These are phyloP conservation scores for Cocos nucifera DNA, from an alignment of 176 grass and related monocot genomes.

Conservation along the genomic window DNA sequence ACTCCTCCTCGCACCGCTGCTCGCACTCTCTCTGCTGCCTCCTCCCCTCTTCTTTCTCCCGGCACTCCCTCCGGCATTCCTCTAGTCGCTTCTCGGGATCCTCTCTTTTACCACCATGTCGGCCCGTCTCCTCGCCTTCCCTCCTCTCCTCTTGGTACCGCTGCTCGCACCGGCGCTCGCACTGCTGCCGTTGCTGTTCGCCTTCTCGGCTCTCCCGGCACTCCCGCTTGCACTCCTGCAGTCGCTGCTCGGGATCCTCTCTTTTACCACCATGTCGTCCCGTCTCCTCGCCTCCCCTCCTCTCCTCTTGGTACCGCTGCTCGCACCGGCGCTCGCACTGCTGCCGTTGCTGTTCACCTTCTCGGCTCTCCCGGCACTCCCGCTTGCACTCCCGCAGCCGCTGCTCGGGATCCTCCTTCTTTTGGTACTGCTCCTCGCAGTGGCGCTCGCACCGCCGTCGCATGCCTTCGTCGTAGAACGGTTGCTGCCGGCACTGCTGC, in stretches of 20 bases:
- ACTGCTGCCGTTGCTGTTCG: constrained; percentile 9
- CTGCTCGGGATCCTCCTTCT: neutral
- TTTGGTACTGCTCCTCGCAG: constrained; percentile 9
- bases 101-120: neutral
- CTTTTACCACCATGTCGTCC: no score
- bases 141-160: constrained; percentile 15
- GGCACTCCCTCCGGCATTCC: constrained; percentile 1
- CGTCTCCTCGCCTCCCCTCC: neutral
- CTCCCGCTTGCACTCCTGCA: constrained; percentile 16
- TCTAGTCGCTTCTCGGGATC: neutral
- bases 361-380: constrained; percentile 10
- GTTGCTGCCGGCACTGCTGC: constrained; percentile 16
- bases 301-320: constrained; percentile 14
- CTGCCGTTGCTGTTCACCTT: neutral
- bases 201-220: constrained; percentile 14
- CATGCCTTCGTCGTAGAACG: neutral
- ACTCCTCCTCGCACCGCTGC: no score
- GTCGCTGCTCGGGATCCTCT: constrained; percentile 3
- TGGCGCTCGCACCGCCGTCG: constrained; percentile 16
- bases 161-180: constrained; percentile 19
- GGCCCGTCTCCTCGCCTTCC: neutral
- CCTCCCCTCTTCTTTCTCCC: neutral
- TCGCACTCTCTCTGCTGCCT: neutral
- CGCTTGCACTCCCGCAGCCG: constrained; percentile 23
- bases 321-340: constrained; percentile 21